These are phyloP conservation scores for Rostrohypoxylon terebratum DNA, from an alignment of 495 filamentous ascomycete species.

Conservation along the genomic window DNA sequence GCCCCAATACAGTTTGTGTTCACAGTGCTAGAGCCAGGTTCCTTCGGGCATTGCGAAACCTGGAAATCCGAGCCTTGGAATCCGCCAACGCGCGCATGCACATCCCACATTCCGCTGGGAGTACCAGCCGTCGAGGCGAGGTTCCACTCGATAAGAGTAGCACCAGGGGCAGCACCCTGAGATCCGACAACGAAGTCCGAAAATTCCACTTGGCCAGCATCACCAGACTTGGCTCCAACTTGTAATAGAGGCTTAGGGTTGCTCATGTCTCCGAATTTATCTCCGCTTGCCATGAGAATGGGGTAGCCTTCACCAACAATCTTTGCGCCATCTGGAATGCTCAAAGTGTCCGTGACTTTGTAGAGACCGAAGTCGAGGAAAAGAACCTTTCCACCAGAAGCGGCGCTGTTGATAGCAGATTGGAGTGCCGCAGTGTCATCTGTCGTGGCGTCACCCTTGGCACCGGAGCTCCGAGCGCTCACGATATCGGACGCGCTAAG, in stretches of 20 bases:
- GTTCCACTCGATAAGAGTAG: constrained; percentile 81
- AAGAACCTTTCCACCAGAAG: constrained; percentile 71
- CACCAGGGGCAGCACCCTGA: constrained; percentile 73
- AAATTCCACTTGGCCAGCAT: constrained; percentile 81
- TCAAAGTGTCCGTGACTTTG: constrained; percentile 74
- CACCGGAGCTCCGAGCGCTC: constrained; percentile 73
- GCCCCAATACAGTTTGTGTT: constrained; percentile 73
- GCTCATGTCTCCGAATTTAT: constrained; percentile 73
- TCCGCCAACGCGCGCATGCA: constrained; percentile 86
- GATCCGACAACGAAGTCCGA: constrained; percentile 82
- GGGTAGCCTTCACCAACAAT: constrained; percentile 92
- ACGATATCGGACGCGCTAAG: constrained; percentile 65
- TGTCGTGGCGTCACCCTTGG: constrained; percentile 75
- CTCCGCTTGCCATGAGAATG: constrained; percentile 83
- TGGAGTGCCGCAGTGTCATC: constrained; percentile 77
- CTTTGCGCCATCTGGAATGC: constrained; percentile 67
- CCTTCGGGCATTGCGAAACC: constrained; percentile 76
- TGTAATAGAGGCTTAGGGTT: constrained; percentile 78
- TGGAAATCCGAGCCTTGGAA: constrained; percentile 81
- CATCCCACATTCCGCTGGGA: constrained; percentile 87
- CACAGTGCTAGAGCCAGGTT: constrained; percentile 64
- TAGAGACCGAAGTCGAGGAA: constrained; percentile 70
- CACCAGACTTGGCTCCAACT: constrained; percentile 78
- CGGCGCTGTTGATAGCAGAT: constrained; percentile 66
- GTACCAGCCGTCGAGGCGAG: constrained; percentile 65